phyloP scores from a whole-genome alignment of 805 yeast species.

The Lipomyces sp. region DNA sequence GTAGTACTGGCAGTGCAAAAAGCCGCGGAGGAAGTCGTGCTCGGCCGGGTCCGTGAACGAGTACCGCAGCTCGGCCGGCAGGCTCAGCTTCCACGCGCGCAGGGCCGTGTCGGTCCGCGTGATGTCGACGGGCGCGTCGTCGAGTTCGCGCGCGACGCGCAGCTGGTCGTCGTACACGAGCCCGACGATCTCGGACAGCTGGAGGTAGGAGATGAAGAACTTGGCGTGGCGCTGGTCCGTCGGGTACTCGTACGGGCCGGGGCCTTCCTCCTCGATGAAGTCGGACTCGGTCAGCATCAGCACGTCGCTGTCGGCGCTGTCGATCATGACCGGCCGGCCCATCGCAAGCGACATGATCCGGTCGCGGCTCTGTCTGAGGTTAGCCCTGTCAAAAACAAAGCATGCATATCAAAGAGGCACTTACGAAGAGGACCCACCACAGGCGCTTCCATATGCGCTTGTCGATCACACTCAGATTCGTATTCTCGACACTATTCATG shows the following conservation, averaged over 20 bases:
- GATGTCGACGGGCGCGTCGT: constrained; percentile 49
- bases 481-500: constrained; percentile 38
- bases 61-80: constrained; percentile 62
- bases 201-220: constrained; percentile 59
- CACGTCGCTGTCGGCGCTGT: constrained; percentile 70
- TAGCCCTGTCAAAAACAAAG: too few species aligned
- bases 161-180: constrained; percentile 66
- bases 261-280: constrained; percentile 53
- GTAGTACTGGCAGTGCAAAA: constrained; percentile 67
- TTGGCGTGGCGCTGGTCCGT: constrained; percentile 50
- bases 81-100: constrained; percentile 69
- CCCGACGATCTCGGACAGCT: constrained; percentile 68
- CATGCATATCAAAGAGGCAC: neutral
- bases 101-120: constrained; percentile 67
- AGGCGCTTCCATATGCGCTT: constrained; percentile 57
- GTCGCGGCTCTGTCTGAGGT: constrained; percentile 46
- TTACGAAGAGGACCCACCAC: constrained; percentile 72
- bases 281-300: constrained; percentile 68
- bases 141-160: constrained; percentile 60
- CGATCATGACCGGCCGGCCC: constrained; percentile 68
- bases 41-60: constrained; percentile 51
- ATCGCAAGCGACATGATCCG: constrained; percentile 65
- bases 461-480: constrained; percentile 43
- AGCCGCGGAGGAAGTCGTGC: constrained; percentile 56
- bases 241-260: constrained; percentile 44